phyloP scores from a whole-genome alignment of 768 basidiomycete genomes.

The Coprinopsis strossmayeri region DNA sequence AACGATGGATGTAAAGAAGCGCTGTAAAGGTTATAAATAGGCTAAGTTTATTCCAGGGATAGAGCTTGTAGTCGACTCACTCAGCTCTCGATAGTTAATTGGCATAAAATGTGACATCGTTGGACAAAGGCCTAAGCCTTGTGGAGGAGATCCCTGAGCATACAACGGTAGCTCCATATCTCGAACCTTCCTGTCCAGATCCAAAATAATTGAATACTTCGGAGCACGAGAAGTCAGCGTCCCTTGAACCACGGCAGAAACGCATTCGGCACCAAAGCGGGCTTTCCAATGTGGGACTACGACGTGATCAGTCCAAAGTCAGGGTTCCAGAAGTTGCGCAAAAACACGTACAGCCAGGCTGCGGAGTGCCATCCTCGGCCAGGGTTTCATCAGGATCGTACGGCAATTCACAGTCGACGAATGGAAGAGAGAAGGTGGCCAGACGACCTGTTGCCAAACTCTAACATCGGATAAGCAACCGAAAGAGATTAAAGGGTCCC shows the following conservation, averaged over 20 bases:
- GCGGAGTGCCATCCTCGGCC: slow-evolving; percentile 48
- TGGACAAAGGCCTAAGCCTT: slow-evolving; percentile 45
- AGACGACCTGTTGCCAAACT: slow-evolving; percentile 65
- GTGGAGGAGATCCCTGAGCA: slow-evolving; percentile 42
- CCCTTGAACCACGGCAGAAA: slow-evolving; percentile 63
- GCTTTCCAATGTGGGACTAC: slow-evolving; percentile 68
- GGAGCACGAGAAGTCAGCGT: slow-evolving; percentile 59
- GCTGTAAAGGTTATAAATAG: slow-evolving; percentile 29
- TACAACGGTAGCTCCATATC: slow-evolving; percentile 65
- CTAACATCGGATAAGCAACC: slow-evolving; percentile 22
- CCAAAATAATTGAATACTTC: slow-evolving; percentile 54
- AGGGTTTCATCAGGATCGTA: slow-evolving; percentile 53
- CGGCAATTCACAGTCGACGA: slow-evolving; percentile 67
- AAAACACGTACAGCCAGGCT: slow-evolving; percentile 50
- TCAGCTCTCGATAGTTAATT: slow-evolving; percentile 61
- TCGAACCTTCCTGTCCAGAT: slow-evolving; percentile 60
- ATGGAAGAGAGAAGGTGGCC: slow-evolving; percentile 62
- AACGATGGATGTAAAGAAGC: slow-evolving; percentile 68
- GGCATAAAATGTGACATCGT: slow-evolving; percentile 78
- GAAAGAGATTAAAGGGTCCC: not conserved
- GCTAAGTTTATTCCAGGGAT: no score
- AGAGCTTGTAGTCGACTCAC: slow-evolving; percentile 30
- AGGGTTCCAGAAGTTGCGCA: not conserved
- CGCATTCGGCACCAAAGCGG: slow-evolving; percentile 57
- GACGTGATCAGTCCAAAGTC: not conserved